Evolutionary conservation across 805 yeast species (phyloP), one percentile per base, ranked within the genome.

Genomic region (Ogataea trehalophila): DNA sequence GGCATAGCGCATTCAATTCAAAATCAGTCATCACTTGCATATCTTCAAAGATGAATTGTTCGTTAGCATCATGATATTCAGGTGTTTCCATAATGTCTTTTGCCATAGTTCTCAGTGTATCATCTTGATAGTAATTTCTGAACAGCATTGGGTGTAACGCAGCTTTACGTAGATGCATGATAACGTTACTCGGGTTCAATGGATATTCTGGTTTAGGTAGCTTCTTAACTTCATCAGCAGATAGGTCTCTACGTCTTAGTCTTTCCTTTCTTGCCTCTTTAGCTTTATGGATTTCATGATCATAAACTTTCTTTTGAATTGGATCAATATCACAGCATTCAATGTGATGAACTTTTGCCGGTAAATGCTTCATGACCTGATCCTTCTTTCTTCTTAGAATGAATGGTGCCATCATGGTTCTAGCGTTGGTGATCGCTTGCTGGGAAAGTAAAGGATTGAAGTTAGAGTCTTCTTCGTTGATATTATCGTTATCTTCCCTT

Each of bases 381-480:
- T 80, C 87, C 69, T 94, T 94, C 62, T 84, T 85, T 64, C 99
- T 81, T 67, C 99, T 78, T 59, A 94, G 71, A 8, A 94, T 92
- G 70, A 94, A 94, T 4, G 99, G 99, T 2, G 95, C 86, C 98
- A 94, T 92, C 97, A 94, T 92, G 5, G 94, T 85, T 64, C 88
- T 89, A 4, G 99, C 99, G 61, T 90, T 87, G 33, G 82, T 76
- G 52, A 94, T 90, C 0, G 99, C 95, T 68, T 92, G 95, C 55
- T 85, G 86, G 0, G 97, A 88, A 37, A 94, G 70, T 39, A 94
- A 73, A 2, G 96, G 96, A 56, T 87, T 87, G 60, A 79, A 85
- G 45, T 70, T 72, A 17, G 70, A 68, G 39, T 76, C 75, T 9
- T 70, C 69, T 13, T 52, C 53, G 36, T 74, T 72, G 11, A n/a